Percentiles rank a stretch among this genome's conserved stretches.
Evolutionary conservation across 352 stramenopile species (phyloP).

Genomic region (Pythium dissotocum): DNA sequence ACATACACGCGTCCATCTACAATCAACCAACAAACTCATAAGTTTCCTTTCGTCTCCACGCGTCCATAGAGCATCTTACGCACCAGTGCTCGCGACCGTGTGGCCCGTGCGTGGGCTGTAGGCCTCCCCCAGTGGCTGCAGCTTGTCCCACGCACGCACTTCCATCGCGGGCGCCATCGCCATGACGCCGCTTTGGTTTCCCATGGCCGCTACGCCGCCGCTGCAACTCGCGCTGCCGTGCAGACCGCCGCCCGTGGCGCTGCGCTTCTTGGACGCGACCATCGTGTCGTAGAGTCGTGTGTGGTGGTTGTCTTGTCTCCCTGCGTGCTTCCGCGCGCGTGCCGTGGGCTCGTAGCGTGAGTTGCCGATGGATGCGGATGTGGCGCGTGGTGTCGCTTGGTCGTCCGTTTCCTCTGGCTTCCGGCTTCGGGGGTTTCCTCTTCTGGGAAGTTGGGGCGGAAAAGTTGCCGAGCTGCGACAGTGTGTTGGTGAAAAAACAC

Average conservation of each 20-base stretch:
- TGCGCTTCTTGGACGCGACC: conserved; percentile 6
- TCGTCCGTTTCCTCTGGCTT: background rate
- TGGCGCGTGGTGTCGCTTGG: background rate
- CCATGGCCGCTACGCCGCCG: background rate
- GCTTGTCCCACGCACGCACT: conserved; percentile 74
- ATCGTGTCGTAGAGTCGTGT: background rate
- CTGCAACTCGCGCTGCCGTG: background rate
- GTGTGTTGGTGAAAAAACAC: background rate
- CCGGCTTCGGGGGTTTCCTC: background rate
- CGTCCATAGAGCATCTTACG: background rate
- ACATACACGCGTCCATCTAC: conserved; percentile 76
- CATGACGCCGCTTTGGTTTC: conserved; percentile 12
- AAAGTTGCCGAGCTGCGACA: background rate
- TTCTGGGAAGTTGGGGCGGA: background rate
- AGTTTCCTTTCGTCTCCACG: too few species aligned
- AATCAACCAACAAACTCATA: conserved; percentile 9
- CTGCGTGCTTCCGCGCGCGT: background rate
- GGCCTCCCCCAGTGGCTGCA: conserved; percentile 70
- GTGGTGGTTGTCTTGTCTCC: background rate
- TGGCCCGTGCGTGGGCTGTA: conserved; percentile 87
- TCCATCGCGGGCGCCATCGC: conserved; percentile 34
- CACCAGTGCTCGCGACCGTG: conserved; percentile 79
- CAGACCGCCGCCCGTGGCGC: background rate
- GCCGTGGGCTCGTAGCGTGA: conserved; percentile 8
- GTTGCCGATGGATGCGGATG: background rate